These are phyloP conservation scores for Penicillium griseofulvum DNA, from an alignment of 2,329 filamentous ascomycete species.

Conservation along the genomic window DNA sequence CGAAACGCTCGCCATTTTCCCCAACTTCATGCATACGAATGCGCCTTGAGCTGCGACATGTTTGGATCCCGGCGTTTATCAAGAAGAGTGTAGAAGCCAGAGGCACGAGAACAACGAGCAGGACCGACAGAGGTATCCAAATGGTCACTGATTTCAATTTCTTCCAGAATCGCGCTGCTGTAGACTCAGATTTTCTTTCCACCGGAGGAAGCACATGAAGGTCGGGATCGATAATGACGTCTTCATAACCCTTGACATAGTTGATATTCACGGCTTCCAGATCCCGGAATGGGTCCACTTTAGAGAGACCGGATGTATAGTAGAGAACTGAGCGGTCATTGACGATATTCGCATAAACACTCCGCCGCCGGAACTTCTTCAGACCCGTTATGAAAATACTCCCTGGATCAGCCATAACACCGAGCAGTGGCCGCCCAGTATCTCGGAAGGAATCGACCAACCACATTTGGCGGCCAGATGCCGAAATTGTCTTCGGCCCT, in stretches of 20 bases:
- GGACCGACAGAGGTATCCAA: slow-evolving; percentile 61
- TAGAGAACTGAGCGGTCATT: slow-evolving; percentile 81
- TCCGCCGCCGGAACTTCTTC: slow-evolving; percentile 70
- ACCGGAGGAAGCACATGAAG: slow-evolving; percentile 31
- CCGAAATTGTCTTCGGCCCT: slow-evolving; percentile 75
- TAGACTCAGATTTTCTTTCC: slow-evolving; percentile 13
- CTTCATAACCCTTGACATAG: slow-evolving; percentile 69
- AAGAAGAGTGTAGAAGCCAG: slow-evolving; percentile 70
- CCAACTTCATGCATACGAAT: slow-evolving; percentile 74
- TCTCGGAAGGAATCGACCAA: slow-evolving; percentile 80
- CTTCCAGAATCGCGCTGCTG: slow-evolving; percentile 36
- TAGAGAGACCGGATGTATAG: slow-evolving; percentile 77
- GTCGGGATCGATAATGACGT: slow-evolving; percentile 67
- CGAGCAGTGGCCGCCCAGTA: slow-evolving; percentile 75
- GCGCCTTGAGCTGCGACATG: slow-evolving; percentile 68
- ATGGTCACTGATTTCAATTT: slow-evolving; percentile 44
- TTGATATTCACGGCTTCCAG: slow-evolving; percentile 67
- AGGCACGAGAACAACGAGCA: slow-evolving; percentile 69
- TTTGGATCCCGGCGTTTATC: slow-evolving; percentile 73
- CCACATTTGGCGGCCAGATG: slow-evolving; percentile 83
- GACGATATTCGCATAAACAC: slow-evolving; percentile 79
- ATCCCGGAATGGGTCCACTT: slow-evolving; percentile 73
- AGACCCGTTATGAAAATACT: slow-evolving; percentile 84
- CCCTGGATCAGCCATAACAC: slow-evolving; percentile 75
- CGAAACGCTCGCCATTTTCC: slow-evolving; percentile 63